A percentile compares a stretch with the other conserved stretches of the same genome.
Evolutionary conservation across 2,329 filamentous ascomycete genomes (phyloP).

Genomic region (Daldinia eschscholtzii): DNA sequence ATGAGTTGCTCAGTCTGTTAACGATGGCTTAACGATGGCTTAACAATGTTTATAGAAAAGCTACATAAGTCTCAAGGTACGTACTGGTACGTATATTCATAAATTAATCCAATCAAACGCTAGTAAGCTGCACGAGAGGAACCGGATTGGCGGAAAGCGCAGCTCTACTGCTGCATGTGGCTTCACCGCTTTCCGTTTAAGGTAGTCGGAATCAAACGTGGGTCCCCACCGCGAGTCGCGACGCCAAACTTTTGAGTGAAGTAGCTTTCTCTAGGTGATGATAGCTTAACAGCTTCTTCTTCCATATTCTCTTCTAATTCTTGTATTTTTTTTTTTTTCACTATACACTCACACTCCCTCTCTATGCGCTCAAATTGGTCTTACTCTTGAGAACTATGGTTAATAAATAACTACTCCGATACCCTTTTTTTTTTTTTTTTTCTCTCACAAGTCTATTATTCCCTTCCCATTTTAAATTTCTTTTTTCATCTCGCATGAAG

Average conservation of each 20-base stretch:
- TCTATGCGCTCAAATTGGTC: slow-evolving; percentile 21
- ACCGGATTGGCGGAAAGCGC: slow-evolving; percentile 23
- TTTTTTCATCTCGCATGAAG: slow-evolving; percentile 25
- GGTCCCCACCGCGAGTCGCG: slow-evolving; percentile 36
- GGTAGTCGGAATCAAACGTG: slow-evolving; percentile 33
- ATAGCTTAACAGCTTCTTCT: slow-evolving; percentile 27
- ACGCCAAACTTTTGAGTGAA: slow-evolving; percentile 35
- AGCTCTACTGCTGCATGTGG: slow-evolving; percentile 17
- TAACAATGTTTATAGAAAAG: neutral
- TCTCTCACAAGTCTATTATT: neutral
- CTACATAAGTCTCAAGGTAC: neutral
- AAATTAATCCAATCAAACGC: neutral
- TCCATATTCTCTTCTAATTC: slow-evolving; percentile 27
- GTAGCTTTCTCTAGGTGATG: slow-evolving; percentile 19
- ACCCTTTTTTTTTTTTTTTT: slow-evolving; percentile 10
- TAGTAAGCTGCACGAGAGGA: neutral
- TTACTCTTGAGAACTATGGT: slow-evolving; percentile 16
- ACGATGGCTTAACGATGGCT: slow-evolving; percentile 4
- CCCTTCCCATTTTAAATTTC: slow-evolving; percentile 16
- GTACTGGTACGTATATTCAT: neutral
- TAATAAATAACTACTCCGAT: slow-evolving; percentile 22
- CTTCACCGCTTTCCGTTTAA: slow-evolving; percentile 35
- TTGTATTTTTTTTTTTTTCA: slow-evolving; percentile 36
- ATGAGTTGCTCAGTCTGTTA: slow-evolving; percentile 7
- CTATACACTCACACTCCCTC: slow-evolving; percentile 20